Percentiles rank a stretch among this genome's conserved stretches.
These are phyloP conservation scores for Coemansia sp. DNA, from an alignment of 192 early-diverging fungal genomes.

Conservation along the genomic window DNA sequence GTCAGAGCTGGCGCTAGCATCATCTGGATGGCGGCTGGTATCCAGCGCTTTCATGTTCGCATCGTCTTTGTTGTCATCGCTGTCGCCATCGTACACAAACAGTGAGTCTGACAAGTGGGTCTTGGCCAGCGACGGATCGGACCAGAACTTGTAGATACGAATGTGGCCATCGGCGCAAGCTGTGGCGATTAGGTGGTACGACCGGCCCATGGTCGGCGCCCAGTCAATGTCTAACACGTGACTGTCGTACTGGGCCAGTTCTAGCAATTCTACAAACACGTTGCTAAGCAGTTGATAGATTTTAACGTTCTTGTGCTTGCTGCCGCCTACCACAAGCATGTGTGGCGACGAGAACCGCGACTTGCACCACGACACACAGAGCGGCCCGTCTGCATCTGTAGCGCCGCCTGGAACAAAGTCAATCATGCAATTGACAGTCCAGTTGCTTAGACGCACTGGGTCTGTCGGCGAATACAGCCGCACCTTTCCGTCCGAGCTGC, in stretches of 20 bases:
- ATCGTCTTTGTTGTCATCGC: slow-evolving; percentile 5
- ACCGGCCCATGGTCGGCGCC: slow-evolving; percentile 59
- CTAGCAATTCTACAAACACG: slow-evolving; percentile 49
- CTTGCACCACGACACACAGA: slow-evolving; percentile 87
- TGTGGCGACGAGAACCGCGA: slow-evolving; percentile 71
- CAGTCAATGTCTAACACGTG: slow-evolving; percentile 57
- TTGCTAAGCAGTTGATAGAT: slow-evolving; percentile 44
- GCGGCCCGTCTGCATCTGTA: slow-evolving; percentile 77
- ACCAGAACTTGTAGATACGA: slow-evolving; percentile 55
- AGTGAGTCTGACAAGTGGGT: slow-evolving; percentile 27
- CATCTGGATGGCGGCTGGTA: background rate
- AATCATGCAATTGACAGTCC: slow-evolving; percentile 73
- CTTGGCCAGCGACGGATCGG: slow-evolving; percentile 25
- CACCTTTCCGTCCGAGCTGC: slow-evolving; percentile 78
- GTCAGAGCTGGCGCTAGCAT: slow-evolving; percentile 22
- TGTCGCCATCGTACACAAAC: slow-evolving; percentile 38
- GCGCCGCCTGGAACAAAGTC: slow-evolving; percentile 55
- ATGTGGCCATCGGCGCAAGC: slow-evolving; percentile 48
- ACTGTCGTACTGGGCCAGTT: slow-evolving; percentile 55
- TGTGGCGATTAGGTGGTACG: slow-evolving; percentile 55
- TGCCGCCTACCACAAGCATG: slow-evolving; percentile 82
- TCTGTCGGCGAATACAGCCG: slow-evolving; percentile 88
- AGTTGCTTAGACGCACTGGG: slow-evolving; percentile 70
- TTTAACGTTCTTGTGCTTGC: slow-evolving; percentile 74
- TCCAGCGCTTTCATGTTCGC: slow-evolving; percentile 9